Evolutionary conservation across 2,329 filamentous ascomycete genomes (phyloP).

Genomic region (Coniella vitis): DNA sequence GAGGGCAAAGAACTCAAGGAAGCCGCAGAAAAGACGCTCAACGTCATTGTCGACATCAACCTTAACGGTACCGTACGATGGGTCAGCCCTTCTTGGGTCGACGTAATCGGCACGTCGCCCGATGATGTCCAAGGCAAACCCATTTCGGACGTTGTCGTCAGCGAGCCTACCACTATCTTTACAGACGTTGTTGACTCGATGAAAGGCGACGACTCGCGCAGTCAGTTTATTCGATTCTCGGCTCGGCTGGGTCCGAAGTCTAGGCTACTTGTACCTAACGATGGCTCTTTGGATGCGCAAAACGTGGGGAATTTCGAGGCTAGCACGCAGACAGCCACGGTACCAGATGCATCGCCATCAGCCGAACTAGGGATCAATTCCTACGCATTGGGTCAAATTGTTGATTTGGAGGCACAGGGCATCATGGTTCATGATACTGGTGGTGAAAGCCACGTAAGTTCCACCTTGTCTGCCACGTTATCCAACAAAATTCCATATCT

Average conservation of each 20-base stretch:
- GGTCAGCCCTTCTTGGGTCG: slow-evolving; percentile 93
- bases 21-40: slow-evolving; percentile 92
- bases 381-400: slow-evolving; percentile 40
- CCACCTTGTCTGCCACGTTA: no score
- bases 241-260: slow-evolving; percentile 64
- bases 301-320: slow-evolving; percentile 29
- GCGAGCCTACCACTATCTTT: slow-evolving; percentile 74
- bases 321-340: slow-evolving; percentile 23
- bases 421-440: slow-evolving; percentile 98
- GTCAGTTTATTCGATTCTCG: slow-evolving; percentile 80
- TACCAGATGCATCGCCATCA: slow-evolving; percentile 25
- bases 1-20: slow-evolving; percentile 91
- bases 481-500: no score
- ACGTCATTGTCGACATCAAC: slow-evolving; percentile 91
- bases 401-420: slow-evolving; percentile 89
- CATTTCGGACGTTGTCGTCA: slow-evolving; percentile 73
- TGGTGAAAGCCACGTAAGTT: slow-evolving; percentile 83
- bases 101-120: slow-evolving; percentile 76
- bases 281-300: slow-evolving; percentile 30
- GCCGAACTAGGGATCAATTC: slow-evolving; percentile 32
- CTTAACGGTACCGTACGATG: slow-evolving; percentile 87
- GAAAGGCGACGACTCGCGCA: slow-evolving; percentile 87
- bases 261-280: slow-evolving; percentile 47
- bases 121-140: slow-evolving; percentile 67
- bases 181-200: slow-evolving; percentile 79